These are phyloP conservation scores for Penicillium maclennaniae DNA, from an alignment of 495 filamentous ascomycete species.

Conservation along the genomic window DNA sequence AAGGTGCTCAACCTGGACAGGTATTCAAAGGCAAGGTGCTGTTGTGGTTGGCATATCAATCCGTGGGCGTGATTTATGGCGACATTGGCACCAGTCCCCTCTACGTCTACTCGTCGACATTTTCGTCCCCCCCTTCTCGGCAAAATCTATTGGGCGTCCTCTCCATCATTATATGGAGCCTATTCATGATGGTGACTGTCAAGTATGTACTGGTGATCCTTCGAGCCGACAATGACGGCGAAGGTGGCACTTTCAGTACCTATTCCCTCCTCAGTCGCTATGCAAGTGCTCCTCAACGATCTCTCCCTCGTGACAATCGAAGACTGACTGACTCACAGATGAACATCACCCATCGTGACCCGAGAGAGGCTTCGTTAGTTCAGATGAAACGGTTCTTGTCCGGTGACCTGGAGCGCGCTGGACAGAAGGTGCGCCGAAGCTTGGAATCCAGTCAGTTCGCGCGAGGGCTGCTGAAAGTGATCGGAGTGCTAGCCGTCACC, in stretches of 20 bases:
- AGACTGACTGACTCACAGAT: constrained; percentile 5
- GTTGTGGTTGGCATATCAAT: constrained; percentile 61
- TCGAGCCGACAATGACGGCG: constrained; percentile 69
- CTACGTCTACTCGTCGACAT: constrained; percentile 71
- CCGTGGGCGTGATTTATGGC: constrained; percentile 69
- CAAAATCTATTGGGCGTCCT: constrained; percentile 64
- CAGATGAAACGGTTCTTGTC: constrained; percentile 59
- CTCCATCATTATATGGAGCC: constrained; percentile 70
- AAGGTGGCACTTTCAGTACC: constrained; percentile 71
- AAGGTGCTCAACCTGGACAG: too few relatives aligned
- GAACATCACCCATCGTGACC: constrained; percentile 24
- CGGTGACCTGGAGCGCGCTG: constrained; percentile 49
- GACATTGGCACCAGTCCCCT: constrained; percentile 74
- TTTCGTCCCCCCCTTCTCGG: constrained; percentile 51
- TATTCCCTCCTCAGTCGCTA: constrained; percentile 70
- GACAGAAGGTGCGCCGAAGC: constrained; percentile 48
- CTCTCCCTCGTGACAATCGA: not conserved
- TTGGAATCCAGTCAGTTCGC: constrained; percentile 55
- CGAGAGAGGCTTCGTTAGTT: constrained; percentile 37
- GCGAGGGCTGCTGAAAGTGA: constrained; percentile 53
- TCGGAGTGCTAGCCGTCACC: constrained; percentile 68
- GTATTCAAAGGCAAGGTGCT: constrained; percentile 22
- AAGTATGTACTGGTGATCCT: constrained; percentile 72
- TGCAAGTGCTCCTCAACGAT: constrained; percentile 36
- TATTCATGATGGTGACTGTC: constrained; percentile 68